Base-by-base conservation (phyloP, 495 filamentous ascomycete species). In the Neurospora sp. region DNA sequence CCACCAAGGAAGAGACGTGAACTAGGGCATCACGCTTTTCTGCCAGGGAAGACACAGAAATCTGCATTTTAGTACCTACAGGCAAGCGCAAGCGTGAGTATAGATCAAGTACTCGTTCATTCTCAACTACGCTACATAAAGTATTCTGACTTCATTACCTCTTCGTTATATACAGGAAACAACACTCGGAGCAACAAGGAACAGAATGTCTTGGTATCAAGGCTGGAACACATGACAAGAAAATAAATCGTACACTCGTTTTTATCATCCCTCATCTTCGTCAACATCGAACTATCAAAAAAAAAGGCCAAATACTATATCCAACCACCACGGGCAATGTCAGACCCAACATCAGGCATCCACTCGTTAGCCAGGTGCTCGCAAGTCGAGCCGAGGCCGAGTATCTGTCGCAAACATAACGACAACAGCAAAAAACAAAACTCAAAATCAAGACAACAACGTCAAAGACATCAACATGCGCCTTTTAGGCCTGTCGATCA, bases 381-480 rank as follows among this genome's bases (percentile, higher is more conserved):
- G 53, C 53, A 65, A 65, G 27, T 65, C 27, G 53, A 65, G 27
- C 53, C 53, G 53, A 65, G 27, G 27, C 27, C 53, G 53, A 27
- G 53, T 65, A 65, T 65, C 27, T 65, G 53, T 65, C 53, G 53
- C 27, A 65, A 35, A 37, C 53, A 9, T 18, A 65, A 65, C 27
- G 53, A 65, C 6, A 37, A 65, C 3, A 65, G 7, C 53, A 65
- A 31, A 31, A 31, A 35, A 61, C 1, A 65, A 71, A 46, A 22
- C 42, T 35, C 31, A 38, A 71, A 39, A 48, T 14, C 48, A 39
- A n/a, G 37, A 20, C 35, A 74, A 10, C 22, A 71, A 68, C 27
- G 59, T 27, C 20, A 59, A 59, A 71, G 37, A 65, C 12, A 42
- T 53, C 73, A 61, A 75, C 72, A 38, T 69, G 65, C 22, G 72